Evolutionary conservation across 2,329 filamentous ascomycete genomes (phyloP), one percentile per base, ranked within the genome.

Genomic region (Polychaeton citri): DNA sequence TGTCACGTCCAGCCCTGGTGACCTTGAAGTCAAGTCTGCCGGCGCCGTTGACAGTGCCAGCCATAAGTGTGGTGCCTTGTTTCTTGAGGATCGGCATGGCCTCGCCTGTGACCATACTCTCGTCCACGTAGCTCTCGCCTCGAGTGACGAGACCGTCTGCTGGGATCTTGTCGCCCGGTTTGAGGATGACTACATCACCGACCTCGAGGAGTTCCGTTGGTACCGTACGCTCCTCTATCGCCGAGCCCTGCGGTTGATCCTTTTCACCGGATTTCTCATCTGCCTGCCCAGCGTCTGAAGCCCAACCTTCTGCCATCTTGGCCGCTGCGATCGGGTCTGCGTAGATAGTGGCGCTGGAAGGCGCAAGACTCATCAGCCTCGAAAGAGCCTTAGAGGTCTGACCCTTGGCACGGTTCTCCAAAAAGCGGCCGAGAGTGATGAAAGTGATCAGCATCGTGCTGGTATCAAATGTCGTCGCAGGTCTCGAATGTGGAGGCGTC

Each of bases 381-480:
- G 88, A 96, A 2, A 98, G 71, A 1, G 90, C 90, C 54, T 84
- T 90, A 4, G 87, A 95, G 0, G 90, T 98, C 61, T 96, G 84
- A 0, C 90, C 90, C 63, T 96, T 98, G 35, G 90, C 90, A 13
- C 79, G 69, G 55, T 96, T 98, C 61, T 98, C 90, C 13, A 98
- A 63, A 63, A 81, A 98, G 21, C 90, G 79, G 3, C 90, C 85
- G 2, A 98, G 64, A 1, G 81, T 86, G 57, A 95, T 85, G 55
- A 98, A 96, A 0, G 86, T 94, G 57, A 98, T 87, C 35, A 98
- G 70, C 90, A 96, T 98, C 16, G 86, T 94, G 60, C 87, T 95
- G 1, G 90, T 98, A 54, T 98, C 90, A 51, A 98, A 98, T 12
- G 95, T 81, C 2, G 86, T 95, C 43, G 76, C 79, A 1, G 90